Evolutionary conservation across 495 filamentous ascomycete genomes (phyloP), one percentile per base, ranked within the genome.

Genomic region (Penicillium simplicissimum): DNA sequence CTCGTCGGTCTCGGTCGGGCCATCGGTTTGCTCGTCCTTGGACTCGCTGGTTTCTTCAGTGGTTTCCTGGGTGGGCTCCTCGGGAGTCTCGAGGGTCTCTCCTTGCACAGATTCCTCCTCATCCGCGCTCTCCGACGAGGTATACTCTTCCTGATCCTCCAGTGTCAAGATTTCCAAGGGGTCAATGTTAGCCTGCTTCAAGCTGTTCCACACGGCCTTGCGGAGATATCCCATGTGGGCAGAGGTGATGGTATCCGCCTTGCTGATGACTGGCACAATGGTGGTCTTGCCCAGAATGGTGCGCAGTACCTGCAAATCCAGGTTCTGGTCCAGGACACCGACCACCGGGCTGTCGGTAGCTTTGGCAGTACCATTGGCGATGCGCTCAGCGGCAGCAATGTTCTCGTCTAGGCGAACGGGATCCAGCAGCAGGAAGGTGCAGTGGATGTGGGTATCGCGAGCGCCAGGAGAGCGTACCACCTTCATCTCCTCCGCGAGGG

Each of bases 401-500:
- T 93, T 96, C 52, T 86, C 80, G 68, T 96, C 92, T 33, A 98
- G 85, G 42, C 91, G 89, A 19, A 87, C 84, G 11, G 95, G 95
- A 71, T 98, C 95, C 53, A 98, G 86, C 47, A 98, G 81, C 55
- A 97, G 80, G 74, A 98, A 96, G 58, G 93, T 95, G 58, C 92
- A 96, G 72, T 98, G 95, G 66, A 98, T 95, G 74, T 98, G 95
- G 47, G 94, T 96, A 81, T 98, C 95, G 66, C 90, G 90, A 67
- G 90, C 90, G 61, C 93, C 95, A 19, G 95, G 93, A 55, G 93
- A 91, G 64, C 95, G 89, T 52, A 96, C 79, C 37, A 98, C 93
- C 80, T 97, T 97, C 84, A 96, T 96, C 82, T 98, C 95, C 77
- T 98, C 95, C 36, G 87, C 88, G 72, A 98, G 93, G 0, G 95